Evolutionary conservation across 768 basidiomycete species (phyloP).

Genomic region (Boletus edulis): DNA sequence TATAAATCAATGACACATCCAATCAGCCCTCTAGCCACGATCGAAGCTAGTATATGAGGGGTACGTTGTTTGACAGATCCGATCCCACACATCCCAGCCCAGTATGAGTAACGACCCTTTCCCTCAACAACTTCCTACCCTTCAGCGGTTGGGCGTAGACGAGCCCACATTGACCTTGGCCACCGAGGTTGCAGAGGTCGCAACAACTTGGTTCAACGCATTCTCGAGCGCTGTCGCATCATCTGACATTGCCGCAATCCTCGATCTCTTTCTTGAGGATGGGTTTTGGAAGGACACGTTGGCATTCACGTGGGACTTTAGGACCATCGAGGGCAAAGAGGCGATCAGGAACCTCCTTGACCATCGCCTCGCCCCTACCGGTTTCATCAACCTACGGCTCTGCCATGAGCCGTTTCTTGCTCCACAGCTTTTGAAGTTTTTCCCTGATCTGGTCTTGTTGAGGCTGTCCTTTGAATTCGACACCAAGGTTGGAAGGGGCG

Average conservation of each 20-base stretch:
- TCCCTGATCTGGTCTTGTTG: no score
- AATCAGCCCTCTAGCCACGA: no score
- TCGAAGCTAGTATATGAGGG: no score
- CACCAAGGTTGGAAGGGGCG: no score
- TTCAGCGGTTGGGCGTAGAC: slow-evolving; percentile 23
- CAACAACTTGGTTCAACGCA: slow-evolving; percentile 22
- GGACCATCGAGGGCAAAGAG: slow-evolving; percentile 41
- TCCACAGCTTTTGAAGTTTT: no score
- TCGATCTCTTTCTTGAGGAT: slow-evolving; percentile 27
- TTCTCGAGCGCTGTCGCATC: slow-evolving; percentile 23
- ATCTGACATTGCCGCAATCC: slow-evolving; percentile 10
- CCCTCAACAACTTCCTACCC: slow-evolving; percentile 29
- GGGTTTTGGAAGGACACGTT: slow-evolving; percentile 52
- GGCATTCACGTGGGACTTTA: slow-evolving; percentile 55
- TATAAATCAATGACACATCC: no score
- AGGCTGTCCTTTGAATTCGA: no score
- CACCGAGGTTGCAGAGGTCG: slow-evolving; percentile 14
- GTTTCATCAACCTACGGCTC: no score
- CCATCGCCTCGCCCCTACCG: no score
- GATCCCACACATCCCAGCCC: background rate
- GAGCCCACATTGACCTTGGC: slow-evolving; percentile 19
- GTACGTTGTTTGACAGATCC: no score
- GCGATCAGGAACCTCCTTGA: slow-evolving; percentile 26
- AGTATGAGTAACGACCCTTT: slow-evolving; percentile 18
- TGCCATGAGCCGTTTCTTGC: no score